Conservation (phyloP, 441 rosid species). For the Francoa sonchifolia region DNA sequence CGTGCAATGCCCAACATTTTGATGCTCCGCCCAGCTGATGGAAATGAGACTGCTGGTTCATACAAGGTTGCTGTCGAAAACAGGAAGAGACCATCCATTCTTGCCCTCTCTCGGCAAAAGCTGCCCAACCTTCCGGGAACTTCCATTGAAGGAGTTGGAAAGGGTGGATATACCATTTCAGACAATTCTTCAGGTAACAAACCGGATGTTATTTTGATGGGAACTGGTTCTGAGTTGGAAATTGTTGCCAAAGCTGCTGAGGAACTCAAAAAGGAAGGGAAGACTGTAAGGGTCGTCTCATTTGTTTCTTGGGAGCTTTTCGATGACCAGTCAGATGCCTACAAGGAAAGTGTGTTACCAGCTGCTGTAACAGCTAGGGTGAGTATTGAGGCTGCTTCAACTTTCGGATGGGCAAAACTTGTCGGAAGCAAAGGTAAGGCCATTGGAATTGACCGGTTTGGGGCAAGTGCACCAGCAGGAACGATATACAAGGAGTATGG, state of each 20-base stretch:
- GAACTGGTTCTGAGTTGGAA: conserved; percentile 81
- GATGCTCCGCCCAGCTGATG: conserved; percentile 91
- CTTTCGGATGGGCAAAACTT: conserved; percentile 80
- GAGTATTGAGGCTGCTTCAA: conserved; percentile 78
- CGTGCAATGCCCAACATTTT: conserved; percentile 88
- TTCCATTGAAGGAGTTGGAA: conserved; percentile 64
- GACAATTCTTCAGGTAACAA: conserved; percentile 71
- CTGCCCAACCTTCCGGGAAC: conserved; percentile 70
- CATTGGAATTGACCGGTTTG: conserved; percentile 63
- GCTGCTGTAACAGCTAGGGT: conserved; percentile 58
- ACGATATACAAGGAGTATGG: conserved; percentile 74
- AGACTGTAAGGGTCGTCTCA: conserved; percentile 70
- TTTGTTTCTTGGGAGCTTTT: conserved; percentile 81
- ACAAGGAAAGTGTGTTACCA: conserved; percentile 82
- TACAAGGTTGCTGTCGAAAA: conserved; percentile 60
- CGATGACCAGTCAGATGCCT: conserved; percentile 53
- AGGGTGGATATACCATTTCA: conserved; percentile 69
- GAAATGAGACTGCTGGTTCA: conserved; percentile 80
- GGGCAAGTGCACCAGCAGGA: conserved; percentile 83
- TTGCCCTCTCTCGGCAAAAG: conserved; percentile 82
- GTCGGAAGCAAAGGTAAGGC: conserved; percentile 65
- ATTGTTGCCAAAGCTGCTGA: conserved; percentile 67
- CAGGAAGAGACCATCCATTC: conserved; percentile 67
- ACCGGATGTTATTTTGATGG: conserved; percentile 68
- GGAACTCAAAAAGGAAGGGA: conserved; percentile 68